Percentiles rank a stretch among this genome's conserved stretches.
Conservation (phyloP, 2,329 filamentous ascomycete genomes). For the Neopestalotiopsis rosae region DNA sequence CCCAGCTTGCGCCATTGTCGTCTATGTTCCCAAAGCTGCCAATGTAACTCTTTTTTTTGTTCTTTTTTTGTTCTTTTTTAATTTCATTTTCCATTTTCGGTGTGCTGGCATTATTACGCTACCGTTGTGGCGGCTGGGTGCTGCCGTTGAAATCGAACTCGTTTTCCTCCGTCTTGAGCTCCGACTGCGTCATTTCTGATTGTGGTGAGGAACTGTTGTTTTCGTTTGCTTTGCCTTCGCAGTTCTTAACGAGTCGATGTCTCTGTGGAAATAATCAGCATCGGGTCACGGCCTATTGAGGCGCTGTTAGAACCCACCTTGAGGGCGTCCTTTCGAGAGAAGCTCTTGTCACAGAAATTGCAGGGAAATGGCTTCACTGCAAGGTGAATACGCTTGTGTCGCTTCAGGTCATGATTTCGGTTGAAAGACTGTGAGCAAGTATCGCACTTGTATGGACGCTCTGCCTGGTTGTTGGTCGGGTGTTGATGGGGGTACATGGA, state of each 20-base stretch:
- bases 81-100: too few relatives aligned
- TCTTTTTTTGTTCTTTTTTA: too few relatives aligned
- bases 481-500: slow-evolving; percentile 60
- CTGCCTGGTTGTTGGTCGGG: slow-evolving; percentile 61
- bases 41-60: too few relatives aligned
- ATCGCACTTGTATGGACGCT: slow-evolving; percentile 94
- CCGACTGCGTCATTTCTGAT: not conserved
- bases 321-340: slow-evolving; percentile 93
- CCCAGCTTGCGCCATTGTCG: too few relatives aligned
- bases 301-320: slow-evolving; percentile 74
- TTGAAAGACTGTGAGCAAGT: slow-evolving; percentile 94
- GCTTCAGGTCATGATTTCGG: slow-evolving; percentile 92
- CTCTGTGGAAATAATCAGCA: not conserved
- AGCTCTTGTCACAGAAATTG: slow-evolving; percentile 90
- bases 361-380: slow-evolving; percentile 97
- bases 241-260: not conserved
- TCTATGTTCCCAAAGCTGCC: too few relatives aligned
- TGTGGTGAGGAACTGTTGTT: not conserved
- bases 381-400: slow-evolving; percentile 93
- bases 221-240: not conserved
- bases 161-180: too few relatives aligned
- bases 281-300: not conserved
- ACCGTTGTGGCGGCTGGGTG: too few relatives aligned
- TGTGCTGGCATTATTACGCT: too few relatives aligned
- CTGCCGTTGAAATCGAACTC: too few relatives aligned